These are phyloP conservation scores for Candolleomyces aberdarensis DNA, from an alignment of 768 basidiomycete genomes.

Conservation along the genomic window DNA sequence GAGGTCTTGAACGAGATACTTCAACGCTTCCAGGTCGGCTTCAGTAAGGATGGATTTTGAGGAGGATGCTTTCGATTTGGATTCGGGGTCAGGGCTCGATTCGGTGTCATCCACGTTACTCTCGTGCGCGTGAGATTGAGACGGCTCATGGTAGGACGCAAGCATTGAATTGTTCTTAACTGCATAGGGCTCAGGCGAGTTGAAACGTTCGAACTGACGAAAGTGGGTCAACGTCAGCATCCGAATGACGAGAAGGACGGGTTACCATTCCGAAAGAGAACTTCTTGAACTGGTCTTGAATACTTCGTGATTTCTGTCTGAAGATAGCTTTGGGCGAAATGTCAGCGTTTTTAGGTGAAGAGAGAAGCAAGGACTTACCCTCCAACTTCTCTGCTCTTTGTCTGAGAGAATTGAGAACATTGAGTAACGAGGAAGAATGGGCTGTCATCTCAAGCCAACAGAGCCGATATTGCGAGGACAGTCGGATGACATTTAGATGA, in stretches of 20 bases:
- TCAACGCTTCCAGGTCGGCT: neutral
- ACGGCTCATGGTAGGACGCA: neutral
- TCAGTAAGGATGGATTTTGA: neutral
- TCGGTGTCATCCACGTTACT: neutral
- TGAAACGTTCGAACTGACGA: neutral
- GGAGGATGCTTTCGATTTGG: neutral
- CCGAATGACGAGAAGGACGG: neutral
- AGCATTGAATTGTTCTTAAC: neutral
- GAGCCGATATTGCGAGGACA: conserved; percentile 30
- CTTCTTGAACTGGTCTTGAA: conserved; percentile 28
- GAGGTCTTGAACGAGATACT: neutral
- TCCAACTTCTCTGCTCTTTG: conserved; percentile 28
- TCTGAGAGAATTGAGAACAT: conserved; percentile 25
- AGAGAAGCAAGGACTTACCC: conserved; percentile 15
- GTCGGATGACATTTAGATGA: conserved; percentile 27
- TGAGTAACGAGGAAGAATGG: conserved; percentile 25
- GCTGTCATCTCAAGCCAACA: conserved; percentile 26
- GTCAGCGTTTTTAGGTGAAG: neutral
- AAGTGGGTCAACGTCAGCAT: neutral
- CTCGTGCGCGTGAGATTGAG: neutral
- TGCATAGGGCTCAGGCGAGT: neutral
- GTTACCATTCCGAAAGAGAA: conserved; percentile 35
- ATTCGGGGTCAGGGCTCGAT: neutral
- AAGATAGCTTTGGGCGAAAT: conserved; percentile 23
- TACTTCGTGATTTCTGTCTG: conserved; percentile 29